These are phyloP conservation scores for Actinomucor elegans DNA, from an alignment of 371 early-diverging fungal genomes.

Conservation along the genomic window DNA sequence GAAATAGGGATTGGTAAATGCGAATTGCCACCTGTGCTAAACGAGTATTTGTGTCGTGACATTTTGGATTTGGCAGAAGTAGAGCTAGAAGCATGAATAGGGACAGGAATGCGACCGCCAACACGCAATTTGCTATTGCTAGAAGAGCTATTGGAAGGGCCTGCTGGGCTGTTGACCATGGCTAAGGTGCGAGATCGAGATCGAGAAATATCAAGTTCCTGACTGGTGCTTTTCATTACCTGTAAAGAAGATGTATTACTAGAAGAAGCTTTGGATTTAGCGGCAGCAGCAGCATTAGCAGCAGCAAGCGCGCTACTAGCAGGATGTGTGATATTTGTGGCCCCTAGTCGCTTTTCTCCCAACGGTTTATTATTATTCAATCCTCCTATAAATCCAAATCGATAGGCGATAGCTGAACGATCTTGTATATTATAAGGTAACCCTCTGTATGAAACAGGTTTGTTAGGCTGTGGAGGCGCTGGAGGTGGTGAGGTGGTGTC, in stretches of 20 bases:
- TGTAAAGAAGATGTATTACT: not conserved
- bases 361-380: not conserved
- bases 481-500: not conserved
- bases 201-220: constrained; percentile 1
- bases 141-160: too few species aligned
- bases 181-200: constrained; percentile 19
- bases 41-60: not conserved
- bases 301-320: not conserved
- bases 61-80: not conserved
- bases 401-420: constrained; percentile 11
- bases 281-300: not conserved
- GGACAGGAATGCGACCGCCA: constrained; percentile 10
- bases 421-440: constrained; percentile 19
- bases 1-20: constrained; percentile 23
- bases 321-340: constrained; percentile 3
- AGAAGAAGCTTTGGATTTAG: not conserved
- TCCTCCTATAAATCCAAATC: constrained; percentile 21
- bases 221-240: not conserved
- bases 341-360: constrained; percentile 1
- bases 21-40: not conserved
- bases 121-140: not conserved
- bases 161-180: constrained; percentile 1
- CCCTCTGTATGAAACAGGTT: constrained; percentile 18
- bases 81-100: not conserved
- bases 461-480: not conserved